Evolutionary conservation across 495 filamentous ascomycete genomes (phyloP), one percentile per base, ranked within the genome.

Genomic region (Endocarpon pusillum): DNA sequence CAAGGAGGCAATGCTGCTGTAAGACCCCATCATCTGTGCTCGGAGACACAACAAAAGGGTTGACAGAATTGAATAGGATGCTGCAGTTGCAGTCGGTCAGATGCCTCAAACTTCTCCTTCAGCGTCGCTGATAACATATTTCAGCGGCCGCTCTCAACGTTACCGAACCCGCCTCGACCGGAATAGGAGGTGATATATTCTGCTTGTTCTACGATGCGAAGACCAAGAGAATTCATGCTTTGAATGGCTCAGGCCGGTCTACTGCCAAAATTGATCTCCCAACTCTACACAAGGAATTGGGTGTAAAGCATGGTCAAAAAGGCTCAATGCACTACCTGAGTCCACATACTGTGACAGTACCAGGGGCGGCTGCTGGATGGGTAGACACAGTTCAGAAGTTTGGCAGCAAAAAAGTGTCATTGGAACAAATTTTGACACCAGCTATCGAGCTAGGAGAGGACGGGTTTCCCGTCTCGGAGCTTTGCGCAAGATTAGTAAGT

Each of bases 141-240:
- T 33, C 27, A 67, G 81, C 85, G 28, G 89, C 89, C 23, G 82
- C 69, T 19, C 57, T 97, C 18, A 94, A 94, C 56, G 73, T 96
- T 53, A 92, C 91, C 3, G 91, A 97, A 48, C 91, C 89, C 9
- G 70, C 75, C 25, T 85, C 78, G 1, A 96, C 89, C 2, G 89
- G 89, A n/a, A 94, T 97, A 41, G 89, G 91, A 38, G 89, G 89
- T 21, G 89, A 97, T 57, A 84, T 94, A 74, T 97, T 97, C 64
- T 92, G 83, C 52, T 74, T 97, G 7, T 96, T 75, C 66, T 96
- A 91, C 58, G 66, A 83, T 46, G 78, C 81, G 32, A 70, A 78
- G 42, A 87, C 75, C 0, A 76, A 75, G 44, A 81, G 76, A 37
- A 71, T 94, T 8, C 75, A 73, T 39, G 79, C 81, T 6, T 55